Base-by-base conservation (phyloP, 2,329 filamentous ascomycete genomes). In the Akanthomyces uredinophilus region DNA sequence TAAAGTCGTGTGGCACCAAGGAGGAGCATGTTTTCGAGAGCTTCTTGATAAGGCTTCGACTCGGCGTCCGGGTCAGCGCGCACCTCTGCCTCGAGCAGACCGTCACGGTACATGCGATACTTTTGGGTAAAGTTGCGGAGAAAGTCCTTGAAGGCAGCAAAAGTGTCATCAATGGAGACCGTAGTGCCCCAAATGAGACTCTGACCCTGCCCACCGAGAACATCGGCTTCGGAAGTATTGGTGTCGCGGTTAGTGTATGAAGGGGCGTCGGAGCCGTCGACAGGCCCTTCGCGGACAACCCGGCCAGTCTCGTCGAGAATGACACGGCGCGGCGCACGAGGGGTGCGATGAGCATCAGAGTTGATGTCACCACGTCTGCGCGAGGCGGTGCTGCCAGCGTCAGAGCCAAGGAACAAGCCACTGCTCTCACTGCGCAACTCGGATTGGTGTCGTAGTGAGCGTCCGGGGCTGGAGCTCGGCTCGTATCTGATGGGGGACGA, bases 131-230 rank as follows among this genome's bases (percentile, higher is more conserved):
- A 99, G 73, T 96, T 96, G 72, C 87, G 86, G 32, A 99, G 79
- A 70, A 99, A 99, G 66, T 95, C 92, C 71, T 95, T 94, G 80
- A 97, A 96, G 0, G 88, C 83, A 57, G 87, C 85, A 74, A 96
- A 90, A 0, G 92, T 92, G 73, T 98, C 93, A 64, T 91, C 87
- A 59, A 99, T 89, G 5, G 94, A 96, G 55, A 99, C 91, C 44
- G 96, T 98, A 49, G 95, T 99, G 74, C 95, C 95, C 95, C 95
- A 99, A 66, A 99, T 94, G 63, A 96, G 86, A 67, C 89, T 87
- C 61, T 89, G 88, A 44, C 90, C 91, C 63, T 86, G 86, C 2
- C 93, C 95, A 44, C 92, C 94, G 46, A 97, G 84, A 1, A 83
- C 85, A 71, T 97, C 90, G 1, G 95, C 95, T 73, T 99, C 95